Base-by-base conservation (phyloP, 495 filamentous ascomycete genomes). In the Penicillium coffeae region DNA sequence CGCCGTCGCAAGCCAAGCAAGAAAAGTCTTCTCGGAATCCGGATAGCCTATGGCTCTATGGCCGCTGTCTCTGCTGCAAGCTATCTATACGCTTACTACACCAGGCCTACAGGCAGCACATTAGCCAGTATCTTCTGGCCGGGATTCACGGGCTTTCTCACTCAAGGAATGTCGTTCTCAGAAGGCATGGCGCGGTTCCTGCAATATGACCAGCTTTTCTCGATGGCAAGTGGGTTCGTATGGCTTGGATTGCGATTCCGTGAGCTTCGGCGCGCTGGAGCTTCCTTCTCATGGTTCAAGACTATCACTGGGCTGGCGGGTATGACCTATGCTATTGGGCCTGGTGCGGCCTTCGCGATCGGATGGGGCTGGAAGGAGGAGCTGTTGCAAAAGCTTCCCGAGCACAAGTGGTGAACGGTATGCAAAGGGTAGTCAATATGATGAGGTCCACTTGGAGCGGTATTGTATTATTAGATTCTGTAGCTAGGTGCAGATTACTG, bases 361-460 rank as follows among this genome's bases (percentile, higher is more conserved):
- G 55, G 45, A 2, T 62, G 59, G 55, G 50, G 50, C 15, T 56
- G 45, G 55, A 59, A 53, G 27, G 53, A 62, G 34, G 55, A 60
- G 44, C 42, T 47, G 10, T n/a, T 56, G 20, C 22, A 43, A 12
- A 13, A 18, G 22, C 13, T 43, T 7, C 22, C n/a, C n/a, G 21
- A n/a, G 16, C 8, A 1, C 16, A 16, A 40, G 38, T 42, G 12
- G n/a, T 38, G 10, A 12, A 19, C 8, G 1, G 13, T 15, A 20
- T 38, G 15, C 16, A 19, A 9, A 4, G 14, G 12, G 4, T 21
- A 19, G 38, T 20, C 5, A 25, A 2, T 9, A 13, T n/a, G n/a
- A n/a, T n/a, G n/a, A n/a, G n/a, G n/a, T n/a, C n/a, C n/a, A n/a
- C n/a, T n/a, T n/a, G n/a, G n/a, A n/a, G n/a, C n/a, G n/a, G n/a